These are phyloP conservation scores for Suillus weaverae DNA, from an alignment of 768 basidiomycete genomes.

Conservation along the genomic window DNA sequence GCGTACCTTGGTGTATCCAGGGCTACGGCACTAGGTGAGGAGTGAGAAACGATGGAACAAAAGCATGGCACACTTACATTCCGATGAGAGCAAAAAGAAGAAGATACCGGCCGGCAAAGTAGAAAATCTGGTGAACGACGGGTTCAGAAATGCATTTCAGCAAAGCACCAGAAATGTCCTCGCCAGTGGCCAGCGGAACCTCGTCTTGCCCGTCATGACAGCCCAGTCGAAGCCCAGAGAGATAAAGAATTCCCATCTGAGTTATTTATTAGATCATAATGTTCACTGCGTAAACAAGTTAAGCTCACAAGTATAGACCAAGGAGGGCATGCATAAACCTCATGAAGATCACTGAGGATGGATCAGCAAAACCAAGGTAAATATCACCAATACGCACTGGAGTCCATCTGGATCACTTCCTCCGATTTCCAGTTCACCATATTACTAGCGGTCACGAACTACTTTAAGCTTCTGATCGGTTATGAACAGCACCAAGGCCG, in stretches of 20 bases:
- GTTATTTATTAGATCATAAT: neutral
- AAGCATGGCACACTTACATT: constrained; percentile 34
- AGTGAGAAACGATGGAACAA: neutral
- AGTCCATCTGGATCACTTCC: constrained; percentile 36
- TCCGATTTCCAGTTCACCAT: constrained; percentile 46
- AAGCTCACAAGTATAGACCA: constrained; percentile 44
- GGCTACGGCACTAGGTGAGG: constrained; percentile 19
- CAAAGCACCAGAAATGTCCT: constrained; percentile 21
- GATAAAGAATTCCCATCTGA: constrained; percentile 45
- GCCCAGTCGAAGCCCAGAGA: constrained; percentile 45
- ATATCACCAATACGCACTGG: constrained; percentile 28
- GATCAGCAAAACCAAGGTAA: neutral
- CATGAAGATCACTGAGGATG: constrained; percentile 36
- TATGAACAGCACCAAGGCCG: neutral
- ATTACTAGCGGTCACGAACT: constrained; percentile 4
- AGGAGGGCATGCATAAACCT: constrained; percentile 44
- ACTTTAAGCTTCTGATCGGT: neutral
- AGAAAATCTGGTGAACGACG: constrained; percentile 37
- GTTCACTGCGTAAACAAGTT: neutral
- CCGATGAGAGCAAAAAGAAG: constrained; percentile 47
- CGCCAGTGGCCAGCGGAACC: constrained; percentile 49
- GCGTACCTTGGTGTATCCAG: constrained; percentile 28
- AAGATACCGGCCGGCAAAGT: constrained; percentile 46
- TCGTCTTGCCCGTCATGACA: constrained; percentile 39
- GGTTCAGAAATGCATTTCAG: neutral